phyloP scores from a whole-genome alignment of 2,329 filamentous ascomycete species.

The Aspergillus clavatus region DNA sequence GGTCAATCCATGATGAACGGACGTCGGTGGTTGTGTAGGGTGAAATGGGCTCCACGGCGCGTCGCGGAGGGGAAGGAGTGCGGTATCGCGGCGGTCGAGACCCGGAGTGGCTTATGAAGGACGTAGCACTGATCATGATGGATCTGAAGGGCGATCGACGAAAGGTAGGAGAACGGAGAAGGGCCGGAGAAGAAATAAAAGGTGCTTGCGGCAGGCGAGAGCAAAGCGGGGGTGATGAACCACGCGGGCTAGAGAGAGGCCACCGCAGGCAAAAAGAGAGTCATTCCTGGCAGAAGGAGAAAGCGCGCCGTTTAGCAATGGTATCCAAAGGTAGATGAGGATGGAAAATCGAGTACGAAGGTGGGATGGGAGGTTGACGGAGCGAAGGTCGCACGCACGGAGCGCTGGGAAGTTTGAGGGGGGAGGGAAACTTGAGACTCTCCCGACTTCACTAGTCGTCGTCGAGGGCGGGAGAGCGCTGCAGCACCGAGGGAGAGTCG shows the following conservation, averaged over 20 bases:
- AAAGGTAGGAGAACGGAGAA: constrained; percentile 10
- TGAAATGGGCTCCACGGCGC: constrained; percentile 45
- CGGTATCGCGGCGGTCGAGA: constrained; percentile 41
- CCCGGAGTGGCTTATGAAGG: constrained; percentile 33
- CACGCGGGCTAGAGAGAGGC: constrained; percentile 39
- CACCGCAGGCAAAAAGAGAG: constrained; percentile 33
- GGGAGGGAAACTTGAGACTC: constrained; percentile 15
- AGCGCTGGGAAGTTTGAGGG: constrained; percentile 19
- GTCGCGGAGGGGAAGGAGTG: constrained; percentile 45
- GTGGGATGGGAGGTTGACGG: constrained; percentile 15
- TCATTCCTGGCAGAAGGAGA: constrained; percentile 37
- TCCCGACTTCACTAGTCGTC: background rate
- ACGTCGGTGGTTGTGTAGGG: constrained; percentile 31
- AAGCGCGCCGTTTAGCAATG: constrained; percentile 22
- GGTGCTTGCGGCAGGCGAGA: constrained; percentile 34
- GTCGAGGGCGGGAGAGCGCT: background rate
- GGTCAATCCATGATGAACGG: constrained; percentile 28
- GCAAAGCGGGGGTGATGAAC: constrained; percentile 41
- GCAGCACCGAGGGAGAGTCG: background rate
- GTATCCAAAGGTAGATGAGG: constrained; percentile 15
- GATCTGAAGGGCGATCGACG: constrained; percentile 5
- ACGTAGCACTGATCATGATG: constrained; percentile 38
- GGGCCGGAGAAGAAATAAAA: constrained; percentile 20
- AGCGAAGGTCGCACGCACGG: constrained; percentile 16
- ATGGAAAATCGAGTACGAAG: constrained; percentile 15